Evolutionary conservation across 352 stramenopile species (phyloP).

Genomic region (Phytophthora foliorum): DNA sequence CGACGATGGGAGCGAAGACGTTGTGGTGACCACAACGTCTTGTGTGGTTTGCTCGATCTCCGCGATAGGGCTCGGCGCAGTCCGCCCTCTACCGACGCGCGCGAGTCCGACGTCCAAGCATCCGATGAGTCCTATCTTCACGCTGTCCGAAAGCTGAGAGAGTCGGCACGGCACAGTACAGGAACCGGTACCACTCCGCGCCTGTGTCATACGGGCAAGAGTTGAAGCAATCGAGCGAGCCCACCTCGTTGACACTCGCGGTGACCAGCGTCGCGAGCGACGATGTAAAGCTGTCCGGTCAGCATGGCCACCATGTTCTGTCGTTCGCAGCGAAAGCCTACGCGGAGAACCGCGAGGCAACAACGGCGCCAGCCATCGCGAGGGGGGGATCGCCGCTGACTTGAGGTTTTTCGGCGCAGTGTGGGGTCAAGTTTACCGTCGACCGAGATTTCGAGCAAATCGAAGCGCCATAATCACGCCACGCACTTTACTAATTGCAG

Average conservation of each 20-base stretch:
- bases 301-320: slow-evolving; percentile 13
- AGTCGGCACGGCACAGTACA: slow-evolving; percentile 13
- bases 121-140: slow-evolving; percentile 18
- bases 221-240: slow-evolving; percentile 27
- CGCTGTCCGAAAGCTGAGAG: slow-evolving; percentile 27
- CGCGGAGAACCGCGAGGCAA: slow-evolving; percentile 17
- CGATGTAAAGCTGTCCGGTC: slow-evolving; percentile 16
- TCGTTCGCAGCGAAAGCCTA: slow-evolving; percentile 13
- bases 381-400: slow-evolving; percentile 5
- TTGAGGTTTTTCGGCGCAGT: slow-evolving; percentile 13
- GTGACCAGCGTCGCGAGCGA: neutral
- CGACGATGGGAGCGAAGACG: slow-evolving; percentile 20
- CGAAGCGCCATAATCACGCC: slow-evolving; percentile 24
- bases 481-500: slow-evolving; percentile 35
- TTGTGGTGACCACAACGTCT: neutral
- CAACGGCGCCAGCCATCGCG: slow-evolving; percentile 2
- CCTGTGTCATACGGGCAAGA: slow-evolving; percentile 25
- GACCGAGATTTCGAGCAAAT: slow-evolving; percentile 22
- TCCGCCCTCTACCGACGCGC: slow-evolving; percentile 24
- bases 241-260: neutral
- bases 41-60: too few species aligned
- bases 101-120: slow-evolving; percentile 1
- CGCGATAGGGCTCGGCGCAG: slow-evolving; percentile 1
- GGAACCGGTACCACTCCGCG: slow-evolving; percentile 8
- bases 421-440: slow-evolving; percentile 1